These are phyloP conservation scores for Macrolepiota albuminosa DNA, from an alignment of 768 basidiomycete genomes.

Conservation along the genomic window DNA sequence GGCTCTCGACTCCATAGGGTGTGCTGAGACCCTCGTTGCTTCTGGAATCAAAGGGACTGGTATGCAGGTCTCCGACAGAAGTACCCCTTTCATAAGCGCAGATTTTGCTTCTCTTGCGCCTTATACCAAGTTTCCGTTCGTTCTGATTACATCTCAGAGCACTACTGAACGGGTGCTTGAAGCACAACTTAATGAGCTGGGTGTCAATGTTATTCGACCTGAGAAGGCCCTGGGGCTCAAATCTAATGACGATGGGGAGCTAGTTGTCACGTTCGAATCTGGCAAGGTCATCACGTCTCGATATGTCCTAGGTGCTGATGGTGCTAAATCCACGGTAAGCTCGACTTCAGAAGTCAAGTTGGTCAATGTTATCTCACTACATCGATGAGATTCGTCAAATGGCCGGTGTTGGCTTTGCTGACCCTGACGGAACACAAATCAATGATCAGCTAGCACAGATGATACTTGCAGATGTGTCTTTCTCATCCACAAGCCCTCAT, in stretches of 20 bases:
- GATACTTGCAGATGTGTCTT: conserved; percentile 42
- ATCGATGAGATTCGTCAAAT: conserved; percentile 35
- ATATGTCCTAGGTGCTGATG: conserved; percentile 51
- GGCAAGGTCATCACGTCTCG: conserved; percentile 37
- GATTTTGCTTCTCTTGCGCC: conserved; percentile 29
- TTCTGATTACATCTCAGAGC: conserved; percentile 38
- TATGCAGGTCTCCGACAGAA: conserved; percentile 26
- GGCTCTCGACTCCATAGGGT: conserved; percentile 42
- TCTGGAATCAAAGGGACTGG: conserved; percentile 27
- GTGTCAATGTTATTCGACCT: conserved; percentile 30
- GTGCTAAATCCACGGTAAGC: conserved; percentile 38
- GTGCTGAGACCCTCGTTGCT: conserved; percentile 32
- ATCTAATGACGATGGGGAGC: conserved; percentile 21
- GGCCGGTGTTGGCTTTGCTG: conserved; percentile 36
- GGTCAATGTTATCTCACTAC: not conserved
- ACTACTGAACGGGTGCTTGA: conserved; percentile 37
- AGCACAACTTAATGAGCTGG: conserved; percentile 25
- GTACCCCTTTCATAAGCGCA: conserved; percentile 20
- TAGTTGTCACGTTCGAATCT: conserved; percentile 42
- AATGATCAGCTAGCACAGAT: conserved; percentile 31
- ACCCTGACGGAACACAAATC: conserved; percentile 31
- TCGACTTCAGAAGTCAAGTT: not conserved
- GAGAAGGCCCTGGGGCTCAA: conserved; percentile 35
- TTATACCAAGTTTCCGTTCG: conserved; percentile 41
- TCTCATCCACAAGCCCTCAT: conserved; percentile 23